A percentile compares a stretch with the other conserved stretches of the same genome.
Conservation (phyloP, 257 asterid species). For the Solanum virginianum region DNA sequence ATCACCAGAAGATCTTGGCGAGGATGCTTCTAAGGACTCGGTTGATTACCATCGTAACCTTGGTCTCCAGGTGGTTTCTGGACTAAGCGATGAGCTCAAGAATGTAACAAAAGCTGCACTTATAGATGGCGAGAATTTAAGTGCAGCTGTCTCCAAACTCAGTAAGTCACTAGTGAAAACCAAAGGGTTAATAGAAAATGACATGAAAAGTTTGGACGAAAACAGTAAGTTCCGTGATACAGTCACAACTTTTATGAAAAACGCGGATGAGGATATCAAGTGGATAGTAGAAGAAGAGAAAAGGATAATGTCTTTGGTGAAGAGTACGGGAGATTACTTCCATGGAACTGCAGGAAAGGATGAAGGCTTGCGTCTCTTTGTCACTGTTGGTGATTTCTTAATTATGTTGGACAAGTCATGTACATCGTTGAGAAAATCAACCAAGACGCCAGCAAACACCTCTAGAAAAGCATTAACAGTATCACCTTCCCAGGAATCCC, state of each 20-base stretch:
- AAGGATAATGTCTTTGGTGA: conserved; percentile 53
- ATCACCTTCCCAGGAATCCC: conserved; percentile 40
- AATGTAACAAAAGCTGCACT: conserved; percentile 67
- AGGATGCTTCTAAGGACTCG: conserved; percentile 32
- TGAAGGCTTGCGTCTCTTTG: conserved; percentile 59
- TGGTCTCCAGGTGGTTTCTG: conserved; percentile 72
- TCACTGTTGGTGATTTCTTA: conserved; percentile 64
- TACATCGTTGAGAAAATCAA: conserved; percentile 30
- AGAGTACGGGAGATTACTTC: conserved; percentile 80
- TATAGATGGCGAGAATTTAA: conserved; percentile 39
- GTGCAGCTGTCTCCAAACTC: conserved; percentile 32
- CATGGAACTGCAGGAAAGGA: conserved; percentile 63
- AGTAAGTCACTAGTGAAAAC: conserved; percentile 25
- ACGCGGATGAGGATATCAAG: conserved; percentile 34
- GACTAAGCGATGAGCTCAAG: conserved; percentile 55
- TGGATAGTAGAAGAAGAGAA: conserved; percentile 56
- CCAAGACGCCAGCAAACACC: conserved; percentile 21
- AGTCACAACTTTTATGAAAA: conserved; percentile 26
- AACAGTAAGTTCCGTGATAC: conserved; percentile 32
- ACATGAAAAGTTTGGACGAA: conserved; percentile 35
- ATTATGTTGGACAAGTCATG: conserved; percentile 61
- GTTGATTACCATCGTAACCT: conserved; percentile 55
- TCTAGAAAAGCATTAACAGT: conserved; percentile 16
- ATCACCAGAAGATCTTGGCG: conserved; percentile 50
- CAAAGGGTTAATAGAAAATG: conserved; percentile 36